Evolutionary conservation across 352 stramenopile species (phyloP).

Genomic region (Phytopythium aichiense): DNA sequence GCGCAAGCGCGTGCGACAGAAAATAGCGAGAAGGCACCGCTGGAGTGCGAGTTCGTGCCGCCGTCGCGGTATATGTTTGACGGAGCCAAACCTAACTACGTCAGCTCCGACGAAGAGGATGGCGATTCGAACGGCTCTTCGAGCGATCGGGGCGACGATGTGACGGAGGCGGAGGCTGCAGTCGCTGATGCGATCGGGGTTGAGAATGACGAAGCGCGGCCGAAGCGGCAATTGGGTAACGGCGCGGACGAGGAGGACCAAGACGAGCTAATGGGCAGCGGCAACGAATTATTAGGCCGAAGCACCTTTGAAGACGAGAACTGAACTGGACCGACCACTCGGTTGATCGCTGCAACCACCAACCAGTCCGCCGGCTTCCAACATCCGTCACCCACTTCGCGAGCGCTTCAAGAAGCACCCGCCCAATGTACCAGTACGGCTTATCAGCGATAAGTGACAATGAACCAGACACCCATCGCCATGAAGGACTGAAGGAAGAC

Average conservation of each 20-base stretch:
- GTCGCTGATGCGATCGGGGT: conserved; percentile 31
- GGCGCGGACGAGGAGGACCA: conserved; percentile 36
- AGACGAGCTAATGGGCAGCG: conserved; percentile 72
- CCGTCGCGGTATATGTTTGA: conserved; percentile 76
- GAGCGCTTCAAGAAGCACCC: neutral
- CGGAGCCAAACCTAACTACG: conserved; percentile 57
- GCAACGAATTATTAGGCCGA: conserved; percentile 62
- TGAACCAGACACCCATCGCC: neutral
- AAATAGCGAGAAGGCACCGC: conserved; percentile 18
- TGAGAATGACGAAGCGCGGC: conserved; percentile 17
- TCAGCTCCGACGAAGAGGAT: conserved; percentile 52
- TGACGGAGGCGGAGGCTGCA: conserved; percentile 24
- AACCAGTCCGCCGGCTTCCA: neutral
- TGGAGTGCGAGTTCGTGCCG: conserved; percentile 62
- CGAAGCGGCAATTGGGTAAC: conserved; percentile 12
- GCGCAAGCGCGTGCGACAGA: conserved; percentile 1
- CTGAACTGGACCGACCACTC: conserved; percentile 24
- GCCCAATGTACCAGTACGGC: conserved; percentile 7
- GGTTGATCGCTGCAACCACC: neutral
- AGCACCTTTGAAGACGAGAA: conserved; percentile 58
- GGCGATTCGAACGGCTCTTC: conserved; percentile 45
- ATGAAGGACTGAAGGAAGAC: neutral
- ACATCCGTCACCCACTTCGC: no score
- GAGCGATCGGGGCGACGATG: conserved; percentile 39
- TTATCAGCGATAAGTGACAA: neutral